Base-by-base conservation (phyloP, 179 eudicot species). In the Amaranthus tricolor region DNA sequence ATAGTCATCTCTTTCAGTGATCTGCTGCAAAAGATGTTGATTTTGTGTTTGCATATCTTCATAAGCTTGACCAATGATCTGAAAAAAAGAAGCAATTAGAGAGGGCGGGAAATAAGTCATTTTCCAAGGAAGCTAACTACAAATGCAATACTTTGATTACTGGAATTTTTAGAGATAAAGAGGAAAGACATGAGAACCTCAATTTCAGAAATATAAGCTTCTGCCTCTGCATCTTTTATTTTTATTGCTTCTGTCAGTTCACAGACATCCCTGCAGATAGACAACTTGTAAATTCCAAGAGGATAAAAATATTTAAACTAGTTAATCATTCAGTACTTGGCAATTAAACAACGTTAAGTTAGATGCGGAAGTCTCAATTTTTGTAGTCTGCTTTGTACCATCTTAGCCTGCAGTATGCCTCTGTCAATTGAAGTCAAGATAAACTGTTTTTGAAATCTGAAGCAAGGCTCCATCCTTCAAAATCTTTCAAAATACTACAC, bases 21-120 rank as follows among this genome's bases (percentile, higher is more conserved):
- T 84, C 80, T 92, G 96, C 89, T 85, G 91, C 86, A 90, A 69
- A 50, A 94, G 82, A 80, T 82, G 96, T 72, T 90, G 94, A 82
- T 94, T 89, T 75, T 94, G 98, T 9, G 94, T 86, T 87, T 94
- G 97, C 98, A 94, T 94, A 81, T 94, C 98, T 84, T 94, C 98
- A 68, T 92, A 94, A 61, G 98, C 98, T 90, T 94, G 98, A 79
- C 98, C 98, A 77, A 94, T 92, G 45, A 96, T 90, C 97, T 94
- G 83, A 64, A 78, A 68, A 54, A 58, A 19, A 73, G 56, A 66
- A 66, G 75, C n/a, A 78, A 24, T 56, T 67, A 56, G 31, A 63
- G 73, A 51, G 5, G 5, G 51, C 31, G 11, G 55, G 76, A 70
- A 21, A 70, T 4, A 67, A 31, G 54, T n/a, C 52, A n/a, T 49